These are phyloP conservation scores for Artemisia argyi DNA, from an alignment of 129 eudicot species.

Conservation along the genomic window DNA sequence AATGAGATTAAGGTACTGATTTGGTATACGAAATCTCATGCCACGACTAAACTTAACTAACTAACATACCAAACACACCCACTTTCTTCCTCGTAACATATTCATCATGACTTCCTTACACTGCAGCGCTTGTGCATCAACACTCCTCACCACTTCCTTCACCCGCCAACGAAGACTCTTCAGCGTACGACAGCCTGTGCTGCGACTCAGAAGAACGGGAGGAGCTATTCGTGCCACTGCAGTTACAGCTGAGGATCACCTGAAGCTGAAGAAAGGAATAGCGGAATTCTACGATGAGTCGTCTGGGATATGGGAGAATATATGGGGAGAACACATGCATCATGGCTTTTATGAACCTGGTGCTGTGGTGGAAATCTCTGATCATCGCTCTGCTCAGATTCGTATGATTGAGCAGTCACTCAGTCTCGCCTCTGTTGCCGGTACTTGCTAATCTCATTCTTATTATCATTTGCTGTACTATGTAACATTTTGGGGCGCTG, in stretches of 20 bases:
- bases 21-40: too few relatives aligned
- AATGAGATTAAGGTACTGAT: too few relatives aligned
- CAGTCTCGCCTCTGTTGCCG: constrained; percentile 59
- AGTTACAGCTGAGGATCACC: constrained; percentile 26
- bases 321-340: constrained; percentile 99
- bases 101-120: constrained; percentile 17
- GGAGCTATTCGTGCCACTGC: background rate
- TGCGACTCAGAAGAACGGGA: constrained; percentile 23
- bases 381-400: constrained; percentile 87
- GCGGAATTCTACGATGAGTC: constrained; percentile 92
- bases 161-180: constrained; percentile 17
- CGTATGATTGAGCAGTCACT: constrained; percentile 91
- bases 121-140: constrained; percentile 23
- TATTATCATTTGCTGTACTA: too few relatives aligned
- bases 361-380: constrained; percentile 45
- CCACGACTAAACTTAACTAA: constrained; percentile 11
- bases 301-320: constrained; percentile 84
- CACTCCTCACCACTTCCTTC: constrained; percentile 25
- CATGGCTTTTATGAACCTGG: constrained; percentile 81
- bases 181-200: background rate
- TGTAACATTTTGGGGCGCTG: too few relatives aligned
- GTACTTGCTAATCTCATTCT: constrained; percentile 39
- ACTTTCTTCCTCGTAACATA: background rate
- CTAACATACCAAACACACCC: background rate
- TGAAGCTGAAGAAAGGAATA: constrained; percentile 63